A percentile compares a stretch with the other conserved stretches of the same genome.
These are phyloP conservation scores for Suhomyces choctaworum DNA, from an alignment of 1,139 yeast genomes.

Conservation along the genomic window DNA sequence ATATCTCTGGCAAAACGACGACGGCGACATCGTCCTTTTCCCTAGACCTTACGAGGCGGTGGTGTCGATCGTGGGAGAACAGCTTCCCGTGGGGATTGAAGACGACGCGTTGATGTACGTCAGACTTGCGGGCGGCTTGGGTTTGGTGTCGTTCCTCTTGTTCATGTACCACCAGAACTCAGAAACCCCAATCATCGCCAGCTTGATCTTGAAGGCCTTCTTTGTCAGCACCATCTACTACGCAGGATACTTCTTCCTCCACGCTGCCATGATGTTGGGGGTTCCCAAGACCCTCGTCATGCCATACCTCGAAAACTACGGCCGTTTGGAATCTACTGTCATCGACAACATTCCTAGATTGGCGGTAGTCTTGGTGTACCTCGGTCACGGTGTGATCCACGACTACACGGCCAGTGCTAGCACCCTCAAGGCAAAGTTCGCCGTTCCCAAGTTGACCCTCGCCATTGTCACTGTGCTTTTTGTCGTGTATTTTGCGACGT, in stretches of 20 bases:
- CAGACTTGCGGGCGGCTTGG: slow-evolving; percentile 9
- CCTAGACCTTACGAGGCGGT: slow-evolving; percentile 9
- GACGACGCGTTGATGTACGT: slow-evolving; percentile 6
- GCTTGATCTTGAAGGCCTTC: slow-evolving; percentile 3
- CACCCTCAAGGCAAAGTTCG: slow-evolving; percentile 5
- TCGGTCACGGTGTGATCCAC: slow-evolving; percentile 12
- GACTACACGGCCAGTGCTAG: slow-evolving; percentile 2
- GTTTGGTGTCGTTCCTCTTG: slow-evolving; percentile 5
- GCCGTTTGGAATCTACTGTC: slow-evolving; percentile 5
- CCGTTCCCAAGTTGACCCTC: slow-evolving; percentile 3
- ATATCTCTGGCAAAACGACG: slow-evolving; percentile 11
- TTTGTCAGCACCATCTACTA: slow-evolving; percentile 7
- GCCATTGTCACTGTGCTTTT: not conserved
- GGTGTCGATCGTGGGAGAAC: slow-evolving; percentile 8
- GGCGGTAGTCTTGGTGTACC: slow-evolving; percentile 7
- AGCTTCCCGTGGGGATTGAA: slow-evolving; percentile 10
- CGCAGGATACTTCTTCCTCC: slow-evolving; percentile 5
- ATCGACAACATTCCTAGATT: slow-evolving; percentile 4
- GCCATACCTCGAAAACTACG: slow-evolving; percentile 2
- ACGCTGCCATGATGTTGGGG: slow-evolving; percentile 7
- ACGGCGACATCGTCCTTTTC: slow-evolving; percentile 5
- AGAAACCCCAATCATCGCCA: slow-evolving; percentile 7
- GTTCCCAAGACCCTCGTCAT: slow-evolving; percentile 2
- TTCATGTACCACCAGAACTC: slow-evolving; percentile 1
- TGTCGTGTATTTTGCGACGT: not conserved